A percentile compares a stretch with the other conserved stretches of the same genome.
phyloP scores from a whole-genome alignment of 139 green algal species.

The Chlamydomonas applanata region DNA sequence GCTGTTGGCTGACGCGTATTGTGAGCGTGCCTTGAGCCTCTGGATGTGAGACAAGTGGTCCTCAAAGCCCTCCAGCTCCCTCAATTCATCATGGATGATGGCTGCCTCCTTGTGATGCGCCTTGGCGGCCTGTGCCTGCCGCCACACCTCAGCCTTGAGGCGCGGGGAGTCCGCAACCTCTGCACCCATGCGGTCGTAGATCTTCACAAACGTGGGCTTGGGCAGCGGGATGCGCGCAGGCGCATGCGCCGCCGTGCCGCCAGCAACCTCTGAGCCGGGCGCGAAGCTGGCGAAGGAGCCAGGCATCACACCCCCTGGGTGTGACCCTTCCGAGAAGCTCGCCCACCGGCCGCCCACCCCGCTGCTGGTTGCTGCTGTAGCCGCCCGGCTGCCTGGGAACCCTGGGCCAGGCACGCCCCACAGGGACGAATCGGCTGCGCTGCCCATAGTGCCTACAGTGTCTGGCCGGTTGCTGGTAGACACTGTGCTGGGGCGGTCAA shows the following conservation, averaged over 20 bases:
- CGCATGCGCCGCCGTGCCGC: background rate
- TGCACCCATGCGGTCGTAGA: constrained; percentile 1
- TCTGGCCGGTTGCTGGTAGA: too few relatives aligned
- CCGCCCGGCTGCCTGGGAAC: background rate
- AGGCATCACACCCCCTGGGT: background rate
- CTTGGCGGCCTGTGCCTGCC: background rate
- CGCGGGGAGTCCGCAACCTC: background rate
- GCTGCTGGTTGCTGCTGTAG: background rate
- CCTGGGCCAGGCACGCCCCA: too few relatives aligned
- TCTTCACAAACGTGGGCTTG: constrained; percentile 16
- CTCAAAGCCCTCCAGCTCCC: constrained; percentile 3
- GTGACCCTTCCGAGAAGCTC: background rate
- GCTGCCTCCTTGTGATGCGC: constrained; percentile 12
- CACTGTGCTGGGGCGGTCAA: too few relatives aligned
- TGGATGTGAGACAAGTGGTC: background rate
- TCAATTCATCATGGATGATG: background rate
- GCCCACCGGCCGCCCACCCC: background rate
- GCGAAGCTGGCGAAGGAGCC: background rate
- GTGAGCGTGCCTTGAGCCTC: background rate
- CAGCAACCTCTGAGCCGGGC: background rate
- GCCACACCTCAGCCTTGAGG: background rate
- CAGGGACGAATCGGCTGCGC: too few relatives aligned
- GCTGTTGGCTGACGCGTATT: background rate
- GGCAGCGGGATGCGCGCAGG: background rate
- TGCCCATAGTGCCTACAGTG: too few relatives aligned